These are phyloP conservation scores for Pichia thaimueangensis DNA, from an alignment of 805 yeast genomes.

Conservation along the genomic window DNA sequence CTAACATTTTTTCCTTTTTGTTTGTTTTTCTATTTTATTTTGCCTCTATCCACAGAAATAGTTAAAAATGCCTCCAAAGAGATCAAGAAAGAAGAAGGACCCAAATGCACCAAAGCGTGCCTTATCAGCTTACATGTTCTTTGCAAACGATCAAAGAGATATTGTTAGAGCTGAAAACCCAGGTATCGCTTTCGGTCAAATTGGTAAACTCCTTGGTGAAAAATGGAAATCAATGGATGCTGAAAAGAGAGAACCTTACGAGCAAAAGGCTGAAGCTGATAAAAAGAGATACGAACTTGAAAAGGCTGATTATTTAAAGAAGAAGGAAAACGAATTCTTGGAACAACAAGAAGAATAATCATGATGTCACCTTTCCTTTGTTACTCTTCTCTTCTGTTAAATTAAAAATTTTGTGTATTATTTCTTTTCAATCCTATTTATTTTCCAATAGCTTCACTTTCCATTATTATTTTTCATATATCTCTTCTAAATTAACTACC, in stretches of 20 bases:
- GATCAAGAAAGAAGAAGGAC: conserved; percentile 44
- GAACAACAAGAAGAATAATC: conserved; percentile 8
- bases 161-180: conserved; percentile 94
- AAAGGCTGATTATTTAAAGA: conserved; percentile 72
- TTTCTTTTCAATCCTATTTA: conserved; percentile 3
- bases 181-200: conserved; percentile 91
- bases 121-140: conserved; percentile 97
- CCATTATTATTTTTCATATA: background rate
- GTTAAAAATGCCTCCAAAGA: conserved; percentile 14
- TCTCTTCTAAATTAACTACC: background rate
- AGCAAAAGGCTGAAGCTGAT: conserved; percentile 88
- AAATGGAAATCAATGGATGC: conserved; percentile 88
- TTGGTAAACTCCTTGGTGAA: conserved; percentile 92
- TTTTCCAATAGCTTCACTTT: conserved; percentile 1
- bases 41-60: background rate
- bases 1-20: background rate
- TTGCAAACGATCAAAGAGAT: conserved; percentile 97
- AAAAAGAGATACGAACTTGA: conserved; percentile 96
- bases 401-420: conserved; percentile 6
- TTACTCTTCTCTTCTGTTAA: background rate
- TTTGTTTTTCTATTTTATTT: background rate
- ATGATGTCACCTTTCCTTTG: background rate
- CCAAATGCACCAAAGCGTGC: conserved; percentile 99
- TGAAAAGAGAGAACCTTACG: conserved; percentile 85
- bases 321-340: conserved; percentile 15